Evolutionary conservation across 768 basidiomycete genomes (phyloP), one percentile per base, ranked within the genome.

Genomic region (Dictyophora rubrovolvata): DNA sequence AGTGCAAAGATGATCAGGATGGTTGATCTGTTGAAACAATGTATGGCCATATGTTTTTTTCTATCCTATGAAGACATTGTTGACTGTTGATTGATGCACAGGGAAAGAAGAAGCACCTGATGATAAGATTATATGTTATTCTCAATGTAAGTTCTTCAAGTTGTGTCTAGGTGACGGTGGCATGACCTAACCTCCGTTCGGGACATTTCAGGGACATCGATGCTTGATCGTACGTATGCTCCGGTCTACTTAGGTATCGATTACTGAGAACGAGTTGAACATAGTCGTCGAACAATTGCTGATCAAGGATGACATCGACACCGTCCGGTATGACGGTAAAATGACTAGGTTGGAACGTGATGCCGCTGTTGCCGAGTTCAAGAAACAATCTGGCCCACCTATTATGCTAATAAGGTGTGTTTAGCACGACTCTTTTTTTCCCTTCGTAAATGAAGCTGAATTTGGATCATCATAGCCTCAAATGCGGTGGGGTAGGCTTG

Each of bases 41-140:
- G 80, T 56, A 50, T 21, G 56, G 37, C 5, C 5, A 47, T 56
- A 18, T 17, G 5, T 22, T 34, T 42, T 37, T 53, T 52, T 12
- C 16, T 16, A n/a, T 48, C n/a, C 8, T 17, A 28, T 56, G 57
- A 51, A 62, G n/a, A 42, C 42, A 12, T 42, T 34, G 46, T 33
- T 47, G 55, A 23, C 18, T 6, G 42, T 49, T 28, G 48, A 14
- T 7, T n/a, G 20, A 22, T 50, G 8, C 16, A 10, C 22, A 59
- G 57, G 57, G 79, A 36, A 48, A 9, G 53, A 55, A 4, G 80
- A 83, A 14, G 62, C 64, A 9, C 75, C 73, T 5, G 84, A 83
- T 0, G 86, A 87, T 66, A 87, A 87, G 74, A 80, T 79, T 4
- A 86, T 87, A 35, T 74, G 78, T 47, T 87, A 83, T 68, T 85